These are phyloP conservation scores for Eucalyptus pauciflora DNA, from an alignment of 345 rosid genomes.

Conservation along the genomic window DNA sequence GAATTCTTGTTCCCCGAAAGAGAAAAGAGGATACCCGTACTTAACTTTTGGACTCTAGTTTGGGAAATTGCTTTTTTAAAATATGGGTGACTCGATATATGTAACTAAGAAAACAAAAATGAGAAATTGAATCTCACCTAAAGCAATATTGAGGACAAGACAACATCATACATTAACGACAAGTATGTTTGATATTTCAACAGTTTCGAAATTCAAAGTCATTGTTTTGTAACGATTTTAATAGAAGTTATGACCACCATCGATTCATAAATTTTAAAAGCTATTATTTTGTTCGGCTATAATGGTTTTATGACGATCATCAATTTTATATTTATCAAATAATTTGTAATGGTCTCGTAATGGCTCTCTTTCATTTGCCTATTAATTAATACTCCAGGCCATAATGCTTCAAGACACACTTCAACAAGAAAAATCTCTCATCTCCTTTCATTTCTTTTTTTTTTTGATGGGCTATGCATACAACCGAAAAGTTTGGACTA, in stretches of 20 bases:
- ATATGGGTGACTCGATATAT: not conserved
- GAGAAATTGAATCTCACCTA: not conserved
- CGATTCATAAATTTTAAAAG: not conserved
- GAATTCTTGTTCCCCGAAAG: not conserved
- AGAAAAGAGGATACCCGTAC: not conserved
- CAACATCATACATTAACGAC: not conserved
- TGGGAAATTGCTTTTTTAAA: not conserved
- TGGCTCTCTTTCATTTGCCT: not conserved
- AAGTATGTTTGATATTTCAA: not conserved
- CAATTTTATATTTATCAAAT: no score
- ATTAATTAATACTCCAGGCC: not conserved
- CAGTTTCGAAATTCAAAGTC: not conserved
- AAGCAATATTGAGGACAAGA: not conserved
- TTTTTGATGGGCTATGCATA: no score
- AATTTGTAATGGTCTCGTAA: not conserved
- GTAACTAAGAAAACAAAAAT: not conserved
- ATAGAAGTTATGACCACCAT: not conserved
- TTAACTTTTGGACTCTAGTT: not conserved
- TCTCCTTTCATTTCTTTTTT: no score
- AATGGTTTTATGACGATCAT: not conserved
- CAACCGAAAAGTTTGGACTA: no score
- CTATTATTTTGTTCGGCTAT: not conserved
- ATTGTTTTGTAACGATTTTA: not conserved
- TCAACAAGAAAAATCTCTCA: no score
- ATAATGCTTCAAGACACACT: not conserved